Evolutionary conservation across 2,329 filamentous ascomycete genomes (phyloP), one percentile per base, ranked within the genome.

Genomic region (Phoma sp.): DNA sequence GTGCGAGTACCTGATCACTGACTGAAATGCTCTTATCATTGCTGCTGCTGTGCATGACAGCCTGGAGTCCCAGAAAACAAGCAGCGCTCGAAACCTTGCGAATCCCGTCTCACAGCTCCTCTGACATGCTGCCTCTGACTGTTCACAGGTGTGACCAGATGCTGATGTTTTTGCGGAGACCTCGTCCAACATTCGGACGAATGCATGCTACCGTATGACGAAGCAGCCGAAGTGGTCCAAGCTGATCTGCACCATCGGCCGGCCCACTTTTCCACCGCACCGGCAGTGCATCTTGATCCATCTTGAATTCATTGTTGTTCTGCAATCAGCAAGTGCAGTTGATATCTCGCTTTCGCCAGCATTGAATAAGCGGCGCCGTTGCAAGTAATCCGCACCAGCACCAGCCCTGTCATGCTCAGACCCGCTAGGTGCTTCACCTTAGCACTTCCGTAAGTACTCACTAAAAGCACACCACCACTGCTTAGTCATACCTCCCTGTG

Each of bases 361-460:
- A 6, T 15, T 23, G 25, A 42, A 12, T 21, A 11, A 12, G 20
- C 12, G 18, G 3, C 3, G 12, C n/a, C 21, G 5, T 28, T 40
- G 21, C 30, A 14, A 38, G 15, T 17, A 20, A 3, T 21, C 38
- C 28, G 11, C 18, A 28, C 12, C 25, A 32, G 14, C 14, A 40
- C 9, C 33, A 28, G 43, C 28, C 38, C 17, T 46, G 32, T 46
- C 17, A 56, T 50, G 36, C 33, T 29, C 47, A 45, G 47, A 57
- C 42, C 23, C 34, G 45, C 47, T 42, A 57, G 39, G 42, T 59
- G 49, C 53, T 57, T 60, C 15, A 14, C 37, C 28, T 62, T 57
- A 53, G 61, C 57, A 56, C 57, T 64, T 46, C 60, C 57, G 69
- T 72, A 64, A 61, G 68, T 66, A 46, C 54, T 54, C 40, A 53